Conservation (phyloP, 345 rosid genomes). For the Salix purpurea region DNA sequence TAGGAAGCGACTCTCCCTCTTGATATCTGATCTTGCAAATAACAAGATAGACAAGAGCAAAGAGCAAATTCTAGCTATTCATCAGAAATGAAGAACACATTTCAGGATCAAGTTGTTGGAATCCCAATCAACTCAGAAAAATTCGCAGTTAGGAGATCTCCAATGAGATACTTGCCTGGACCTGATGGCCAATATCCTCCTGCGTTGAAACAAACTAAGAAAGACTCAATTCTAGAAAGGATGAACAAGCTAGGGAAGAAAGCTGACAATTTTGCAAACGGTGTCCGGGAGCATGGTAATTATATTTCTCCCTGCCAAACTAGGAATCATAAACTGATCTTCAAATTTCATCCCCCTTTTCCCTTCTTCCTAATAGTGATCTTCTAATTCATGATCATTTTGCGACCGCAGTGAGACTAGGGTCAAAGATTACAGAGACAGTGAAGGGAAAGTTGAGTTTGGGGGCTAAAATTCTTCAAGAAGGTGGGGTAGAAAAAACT, state of each 20-base stretch:
- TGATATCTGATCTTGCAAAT: too few relatives aligned
- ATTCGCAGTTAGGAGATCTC: slow-evolving; percentile 17
- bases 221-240: slow-evolving; percentile 29
- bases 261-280: slow-evolving; percentile 40
- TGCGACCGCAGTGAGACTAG: slow-evolving; percentile 35
- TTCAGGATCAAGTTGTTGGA: slow-evolving; percentile 24
- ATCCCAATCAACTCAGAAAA: slow-evolving; percentile 19
- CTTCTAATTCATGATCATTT: not conserved
- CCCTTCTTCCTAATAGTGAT: too few relatives aligned
- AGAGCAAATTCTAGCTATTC: not conserved
- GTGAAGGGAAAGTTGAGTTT: slow-evolving; percentile 46
- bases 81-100: slow-evolving; percentile 25
- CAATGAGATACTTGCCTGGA: too few relatives aligned
- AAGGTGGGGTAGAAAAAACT: slow-evolving; percentile 40
- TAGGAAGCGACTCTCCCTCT: too few relatives aligned
- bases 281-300: slow-evolving; percentile 51
- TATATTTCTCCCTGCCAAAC: too few relatives aligned
- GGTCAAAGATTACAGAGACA: slow-evolving; percentile 38
- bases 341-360: too few relatives aligned
- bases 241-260: slow-evolving; percentile 48
- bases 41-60: too few relatives aligned
- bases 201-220: not conserved
- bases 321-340: not conserved
- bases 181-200: too few relatives aligned
- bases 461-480: slow-evolving; percentile 40